Evolutionary conservation across 1,139 yeast species (phyloP).

Genomic region (Casaregolazyma suthepensis): DNA sequence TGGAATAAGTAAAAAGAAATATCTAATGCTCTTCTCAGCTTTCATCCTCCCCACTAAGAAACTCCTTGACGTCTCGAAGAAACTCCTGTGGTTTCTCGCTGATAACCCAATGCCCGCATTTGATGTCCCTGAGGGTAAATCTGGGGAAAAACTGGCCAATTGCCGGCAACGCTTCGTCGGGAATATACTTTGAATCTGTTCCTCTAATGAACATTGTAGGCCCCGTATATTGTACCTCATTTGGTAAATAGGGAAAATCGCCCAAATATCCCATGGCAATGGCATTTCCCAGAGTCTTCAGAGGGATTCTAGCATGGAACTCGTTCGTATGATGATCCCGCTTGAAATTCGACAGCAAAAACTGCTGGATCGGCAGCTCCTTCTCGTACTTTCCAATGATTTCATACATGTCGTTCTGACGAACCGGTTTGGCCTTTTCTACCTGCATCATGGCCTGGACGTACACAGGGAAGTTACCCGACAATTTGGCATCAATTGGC

Average conservation of each 20-base stretch:
- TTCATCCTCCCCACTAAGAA: slow-evolving; percentile 9
- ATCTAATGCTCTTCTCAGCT: too few relatives aligned
- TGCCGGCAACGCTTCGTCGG: slow-evolving; percentile 73
- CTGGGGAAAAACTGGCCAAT: slow-evolving; percentile 76
- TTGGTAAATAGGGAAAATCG: slow-evolving; percentile 69
- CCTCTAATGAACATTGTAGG: slow-evolving; percentile 82
- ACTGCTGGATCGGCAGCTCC: slow-evolving; percentile 60
- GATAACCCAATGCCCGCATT: slow-evolving; percentile 80
- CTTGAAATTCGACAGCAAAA: slow-evolving; percentile 64
- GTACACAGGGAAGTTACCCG: slow-evolving; percentile 60
- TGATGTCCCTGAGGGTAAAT: slow-evolving; percentile 66
- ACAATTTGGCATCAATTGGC: slow-evolving; percentile 61
- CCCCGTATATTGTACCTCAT: slow-evolving; percentile 52
- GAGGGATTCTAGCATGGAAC: slow-evolving; percentile 53
- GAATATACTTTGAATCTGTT: slow-evolving; percentile 65
- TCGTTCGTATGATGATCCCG: slow-evolving; percentile 28
- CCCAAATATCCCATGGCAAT: slow-evolving; percentile 51
- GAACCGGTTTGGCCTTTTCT: slow-evolving; percentile 38
- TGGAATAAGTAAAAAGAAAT: too few relatives aligned
- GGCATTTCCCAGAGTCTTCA: slow-evolving; percentile 58
- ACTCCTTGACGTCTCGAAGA: slow-evolving; percentile 18
- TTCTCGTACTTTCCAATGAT: slow-evolving; percentile 59
- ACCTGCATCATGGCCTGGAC: slow-evolving; percentile 54
- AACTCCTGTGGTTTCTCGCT: slow-evolving; percentile 28
- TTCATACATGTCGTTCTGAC: slow-evolving; percentile 63